Conservation (phyloP, 148 eudicot species). For the Limonium bicolor region DNA sequence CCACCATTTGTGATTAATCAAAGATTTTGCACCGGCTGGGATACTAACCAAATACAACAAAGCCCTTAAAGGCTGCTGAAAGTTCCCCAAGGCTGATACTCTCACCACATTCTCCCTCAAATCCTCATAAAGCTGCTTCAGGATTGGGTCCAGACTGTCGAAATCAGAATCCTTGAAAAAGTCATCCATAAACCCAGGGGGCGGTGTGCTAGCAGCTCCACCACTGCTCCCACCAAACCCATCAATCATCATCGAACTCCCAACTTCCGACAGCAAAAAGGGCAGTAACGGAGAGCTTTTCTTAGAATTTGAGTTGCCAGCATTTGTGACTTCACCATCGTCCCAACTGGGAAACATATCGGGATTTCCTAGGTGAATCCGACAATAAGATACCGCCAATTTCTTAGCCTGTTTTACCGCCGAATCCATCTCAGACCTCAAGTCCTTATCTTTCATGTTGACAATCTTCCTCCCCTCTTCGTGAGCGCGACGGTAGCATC, state of each 20-base stretch:
- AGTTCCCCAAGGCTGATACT: conserved; percentile 82
- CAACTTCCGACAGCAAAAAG: conserved; percentile 44
- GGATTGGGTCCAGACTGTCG: conserved; percentile 71
- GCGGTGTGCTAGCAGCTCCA: conserved; percentile 25
- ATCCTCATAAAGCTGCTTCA: conserved; percentile 78
- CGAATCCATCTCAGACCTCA: conserved; percentile 53
- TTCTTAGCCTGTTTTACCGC: conserved; percentile 56
- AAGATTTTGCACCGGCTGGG: conserved; percentile 53
- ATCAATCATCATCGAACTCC: conserved; percentile 29
- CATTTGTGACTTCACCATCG: background rate
- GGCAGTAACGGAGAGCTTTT: conserved; percentile 54
- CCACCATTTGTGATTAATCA: conserved; percentile 91
- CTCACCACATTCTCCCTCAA: conserved; percentile 74
- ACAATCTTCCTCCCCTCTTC: conserved; percentile 70
- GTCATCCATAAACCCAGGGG: conserved; percentile 83
- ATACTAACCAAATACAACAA: conserved; percentile 50
- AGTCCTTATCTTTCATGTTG: conserved; percentile 55
- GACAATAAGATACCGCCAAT: conserved; percentile 56
- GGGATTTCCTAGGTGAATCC: conserved; percentile 80
- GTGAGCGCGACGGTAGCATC: conserved; percentile 53
- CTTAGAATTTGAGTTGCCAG: conserved; percentile 7
- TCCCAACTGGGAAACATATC: conserved; percentile 52
- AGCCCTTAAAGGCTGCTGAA: conserved; percentile 88
- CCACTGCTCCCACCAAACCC: conserved; percentile 47
- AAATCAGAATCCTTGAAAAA: conserved; percentile 66